A percentile compares a stretch with the other conserved stretches of the same genome.
phyloP scores from a whole-genome alignment of 441 rosid species.

The Euphorbia schlechtendalii region DNA sequence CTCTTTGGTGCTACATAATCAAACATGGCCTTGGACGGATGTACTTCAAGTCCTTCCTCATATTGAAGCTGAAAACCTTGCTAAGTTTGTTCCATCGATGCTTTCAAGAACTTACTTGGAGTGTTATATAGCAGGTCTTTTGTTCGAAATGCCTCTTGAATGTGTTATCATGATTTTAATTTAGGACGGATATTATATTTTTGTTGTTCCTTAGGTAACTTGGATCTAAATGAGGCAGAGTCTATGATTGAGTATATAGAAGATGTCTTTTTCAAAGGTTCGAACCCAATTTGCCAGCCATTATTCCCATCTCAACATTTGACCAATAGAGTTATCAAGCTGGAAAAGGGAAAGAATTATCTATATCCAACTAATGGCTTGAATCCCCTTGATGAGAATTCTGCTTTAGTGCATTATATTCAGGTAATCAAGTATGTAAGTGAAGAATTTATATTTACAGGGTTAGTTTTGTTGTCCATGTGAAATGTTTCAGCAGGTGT shows the following conservation, averaged over 20 bases:
- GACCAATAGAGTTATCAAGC: conserved; percentile 66
- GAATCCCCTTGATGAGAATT: conserved; percentile 74
- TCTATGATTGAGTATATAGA: conserved; percentile 55
- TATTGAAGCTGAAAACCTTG: conserved; percentile 58
- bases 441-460: too few relatives aligned
- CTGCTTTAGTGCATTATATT: conserved; percentile 74
- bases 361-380: conserved; percentile 55
- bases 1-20: conserved; percentile 55
- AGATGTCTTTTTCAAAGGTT: conserved; percentile 49
- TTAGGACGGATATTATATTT: conserved; percentile 7
- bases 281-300: conserved; percentile 59
- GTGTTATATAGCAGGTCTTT: conserved; percentile 72
- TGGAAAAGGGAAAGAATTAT: conserved; percentile 48
- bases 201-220: conserved; percentile 48
- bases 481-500: not conserved
- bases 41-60: conserved; percentile 57
- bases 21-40: conserved; percentile 68
- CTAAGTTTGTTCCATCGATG: conserved; percentile 54
- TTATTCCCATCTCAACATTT: conserved; percentile 63
- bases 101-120: conserved; percentile 71
- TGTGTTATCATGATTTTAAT: not conserved
- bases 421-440: conserved; percentile 61
- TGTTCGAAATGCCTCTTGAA: conserved; percentile 7
- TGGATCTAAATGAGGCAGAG: conserved; percentile 58
- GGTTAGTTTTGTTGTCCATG: too few relatives aligned